Base-by-base conservation (phyloP, 1,284 basidiomycete species). In the Prillingera fragicola region DNA sequence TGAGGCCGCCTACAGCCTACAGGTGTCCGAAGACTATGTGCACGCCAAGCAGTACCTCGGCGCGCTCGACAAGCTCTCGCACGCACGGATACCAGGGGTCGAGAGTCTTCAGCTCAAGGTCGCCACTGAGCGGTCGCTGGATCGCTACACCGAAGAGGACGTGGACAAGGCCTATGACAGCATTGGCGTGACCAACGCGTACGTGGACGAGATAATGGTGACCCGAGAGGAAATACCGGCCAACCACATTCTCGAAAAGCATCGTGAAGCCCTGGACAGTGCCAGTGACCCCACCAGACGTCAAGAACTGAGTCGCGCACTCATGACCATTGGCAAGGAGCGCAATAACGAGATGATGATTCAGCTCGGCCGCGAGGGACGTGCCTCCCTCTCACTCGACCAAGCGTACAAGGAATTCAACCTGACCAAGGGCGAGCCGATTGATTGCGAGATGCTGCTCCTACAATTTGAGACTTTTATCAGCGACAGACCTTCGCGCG, bases 361-460 rank as follows among this genome's bases (percentile, higher is more conserved):
- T 13, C 27, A 38, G 26, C 41, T 67, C 22, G 65, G 57, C 1
- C 51, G 48, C 15, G 45, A 33, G 5, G 62, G 63, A 1, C 45
- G 57, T 25, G 54, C 57, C 0, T 43, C 58, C 31, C 51, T 69
- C 32, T 57, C 57, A 14, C 54, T 67, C 1, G 56, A 63, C 1
- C 62, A 67, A 29, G 67, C 67, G 14, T 69, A 67, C 54, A 43
- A 50, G 10, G 65, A 63, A 32, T 54, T 69, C 38, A 57, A 55
- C 40, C 57, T 63, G 6, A 56, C 62, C 0, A 49, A 46, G 14
- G 62, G 67, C 22, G 49, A 53, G 1, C 25, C 33, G 6, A 55
- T 66, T 1, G 65, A 67, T 36, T 64, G 67, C 39, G 64, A 64
- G 12, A 40, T 69, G 42, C 45, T 54, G 17, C 57, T 67, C 23